A percentile compares a stretch with the other conserved stretches of the same genome.
Evolutionary conservation across 2,329 filamentous ascomycete genomes (phyloP).

Genomic region (Curvularia spicifera): DNA sequence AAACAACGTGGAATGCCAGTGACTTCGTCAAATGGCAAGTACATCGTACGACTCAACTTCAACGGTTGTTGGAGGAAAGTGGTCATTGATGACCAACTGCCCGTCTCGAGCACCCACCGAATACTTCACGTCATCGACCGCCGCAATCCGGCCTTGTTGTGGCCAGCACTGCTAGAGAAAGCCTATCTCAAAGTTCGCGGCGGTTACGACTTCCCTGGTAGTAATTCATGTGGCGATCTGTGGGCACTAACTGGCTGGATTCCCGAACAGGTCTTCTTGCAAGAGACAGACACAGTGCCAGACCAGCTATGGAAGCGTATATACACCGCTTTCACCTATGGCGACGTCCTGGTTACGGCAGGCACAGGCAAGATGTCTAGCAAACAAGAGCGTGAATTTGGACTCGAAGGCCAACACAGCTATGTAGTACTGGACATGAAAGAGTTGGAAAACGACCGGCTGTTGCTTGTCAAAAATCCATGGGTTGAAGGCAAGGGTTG

Average conservation of each 20-base stretch:
- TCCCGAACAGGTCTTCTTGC: conserved; percentile 91
- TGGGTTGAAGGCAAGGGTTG: conserved; percentile 85
- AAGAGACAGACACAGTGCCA: conserved; percentile 79
- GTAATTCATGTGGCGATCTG: conserved; percentile 93
- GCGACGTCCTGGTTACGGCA: conserved; percentile 85
- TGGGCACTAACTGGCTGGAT: conserved; percentile 96
- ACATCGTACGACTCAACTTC: conserved; percentile 91
- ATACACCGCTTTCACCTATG: conserved; percentile 73
- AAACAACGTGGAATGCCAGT: conserved; percentile 60
- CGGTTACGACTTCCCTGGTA: conserved; percentile 96
- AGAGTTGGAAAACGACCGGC: conserved; percentile 66
- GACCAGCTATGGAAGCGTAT: conserved; percentile 80
- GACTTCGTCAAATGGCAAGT: conserved; percentile 82
- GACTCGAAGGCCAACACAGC: conserved; percentile 88
- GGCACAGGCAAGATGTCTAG: conserved; percentile 83
- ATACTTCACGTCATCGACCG: conserved; percentile 88
- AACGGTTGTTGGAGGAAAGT: conserved; percentile 92
- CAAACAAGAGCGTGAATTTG: conserved; percentile 78
- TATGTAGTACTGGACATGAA: conserved; percentile 87
- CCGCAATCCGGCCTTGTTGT: conserved; percentile 79
- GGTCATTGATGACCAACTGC: conserved; percentile 85
- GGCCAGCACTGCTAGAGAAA: conserved; percentile 94
- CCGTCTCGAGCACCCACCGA: conserved; percentile 74
- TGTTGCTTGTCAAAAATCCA: conserved; percentile 90
- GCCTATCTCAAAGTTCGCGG: conserved; percentile 94